Evolutionary conservation across 768 basidiomycete species (phyloP).

Genomic region (Suillus discolor): DNA sequence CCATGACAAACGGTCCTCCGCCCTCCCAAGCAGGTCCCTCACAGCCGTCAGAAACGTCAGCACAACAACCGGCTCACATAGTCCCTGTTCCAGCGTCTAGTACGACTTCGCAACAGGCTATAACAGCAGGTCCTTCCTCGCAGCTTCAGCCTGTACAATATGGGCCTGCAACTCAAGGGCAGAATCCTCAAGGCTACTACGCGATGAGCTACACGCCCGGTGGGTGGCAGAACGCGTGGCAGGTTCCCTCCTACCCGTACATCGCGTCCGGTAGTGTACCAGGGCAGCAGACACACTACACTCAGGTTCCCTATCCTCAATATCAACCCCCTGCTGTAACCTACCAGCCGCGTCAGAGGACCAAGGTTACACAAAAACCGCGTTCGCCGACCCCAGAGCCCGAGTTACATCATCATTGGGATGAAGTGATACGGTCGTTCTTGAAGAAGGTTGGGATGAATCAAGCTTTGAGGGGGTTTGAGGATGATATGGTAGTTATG

Average conservation of each 20-base stretch:
- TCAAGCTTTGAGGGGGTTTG: slow-evolving; percentile 64
- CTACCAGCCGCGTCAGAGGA: slow-evolving; percentile 36
- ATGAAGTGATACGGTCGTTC: slow-evolving; percentile 56
- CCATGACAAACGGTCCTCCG: slow-evolving; percentile 44
- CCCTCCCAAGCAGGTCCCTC: slow-evolving; percentile 45
- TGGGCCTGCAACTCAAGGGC: slow-evolving; percentile 14
- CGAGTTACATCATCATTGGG: slow-evolving; percentile 60
- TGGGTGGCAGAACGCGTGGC: slow-evolving; percentile 36
- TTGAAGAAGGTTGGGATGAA: slow-evolving; percentile 54
- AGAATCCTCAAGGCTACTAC: slow-evolving; percentile 34
- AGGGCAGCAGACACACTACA: slow-evolving; percentile 36
- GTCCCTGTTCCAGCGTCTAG: slow-evolving; percentile 16
- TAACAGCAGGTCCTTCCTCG: slow-evolving; percentile 22
- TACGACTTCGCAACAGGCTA: slow-evolving; percentile 11
- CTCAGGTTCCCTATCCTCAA: slow-evolving; percentile 37
- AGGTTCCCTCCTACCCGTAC: slow-evolving; percentile 35
- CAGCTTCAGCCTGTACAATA: slow-evolving; percentile 22
- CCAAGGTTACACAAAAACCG: slow-evolving; percentile 26
- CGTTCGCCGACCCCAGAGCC: slow-evolving; percentile 43
- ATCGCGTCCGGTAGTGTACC: slow-evolving; percentile 29
- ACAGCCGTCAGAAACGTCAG: slow-evolving; percentile 16
- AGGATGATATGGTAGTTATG: slow-evolving; percentile 72
- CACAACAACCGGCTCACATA: slow-evolving; percentile 10
- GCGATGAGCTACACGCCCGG: slow-evolving; percentile 35
- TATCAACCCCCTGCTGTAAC: slow-evolving; percentile 26